A percentile compares a stretch with the other conserved stretches of the same genome.
These are phyloP conservation scores for Madurella mycetomatis DNA, from an alignment of 2,329 filamentous ascomycete species.

Conservation along the genomic window DNA sequence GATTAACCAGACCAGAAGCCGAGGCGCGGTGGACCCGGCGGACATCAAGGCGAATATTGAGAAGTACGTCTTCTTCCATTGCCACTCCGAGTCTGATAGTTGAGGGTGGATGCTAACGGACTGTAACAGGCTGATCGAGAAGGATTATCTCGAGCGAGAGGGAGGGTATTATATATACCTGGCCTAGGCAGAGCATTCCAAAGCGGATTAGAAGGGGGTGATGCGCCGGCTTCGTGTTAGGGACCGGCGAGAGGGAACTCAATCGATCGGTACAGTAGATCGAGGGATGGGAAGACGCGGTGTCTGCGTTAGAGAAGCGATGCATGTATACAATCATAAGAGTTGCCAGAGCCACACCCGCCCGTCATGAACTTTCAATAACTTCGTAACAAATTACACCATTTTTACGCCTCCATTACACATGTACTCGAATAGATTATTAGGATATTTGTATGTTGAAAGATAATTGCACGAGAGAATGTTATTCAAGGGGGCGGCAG, in stretches of 20 bases:
- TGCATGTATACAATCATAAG: not conserved
- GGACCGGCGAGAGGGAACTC: not conserved
- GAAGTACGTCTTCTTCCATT: slow-evolving; percentile 54
- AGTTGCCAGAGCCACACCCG: too few species aligned
- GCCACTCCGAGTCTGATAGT: not conserved
- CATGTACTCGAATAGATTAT: too few species aligned
- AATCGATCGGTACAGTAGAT: not conserved
- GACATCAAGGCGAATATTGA: slow-evolving; percentile 98
- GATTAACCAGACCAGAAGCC: slow-evolving; percentile 80
- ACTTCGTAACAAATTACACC: too few species aligned
- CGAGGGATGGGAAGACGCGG: not conserved
- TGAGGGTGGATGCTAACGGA: slow-evolving; percentile 26
- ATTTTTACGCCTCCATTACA: too few species aligned
- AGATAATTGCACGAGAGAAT: too few species aligned
- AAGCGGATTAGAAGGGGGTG: not conserved
- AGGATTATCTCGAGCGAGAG: slow-evolving; percentile 84
- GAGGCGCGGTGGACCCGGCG: slow-evolving; percentile 76
- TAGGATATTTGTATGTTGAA: too few species aligned
- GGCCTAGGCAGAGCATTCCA: slow-evolving; percentile 34
- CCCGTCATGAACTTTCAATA: not conserved
- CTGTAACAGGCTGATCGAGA: slow-evolving; percentile 71
- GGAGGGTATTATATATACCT: slow-evolving; percentile 68
- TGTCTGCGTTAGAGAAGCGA: not conserved
- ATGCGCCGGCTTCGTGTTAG: not conserved
- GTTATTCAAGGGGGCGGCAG: too few species aligned